Conservation (phyloP, 2,329 filamentous ascomycete genomes). For the Fusarium hostae region DNA sequence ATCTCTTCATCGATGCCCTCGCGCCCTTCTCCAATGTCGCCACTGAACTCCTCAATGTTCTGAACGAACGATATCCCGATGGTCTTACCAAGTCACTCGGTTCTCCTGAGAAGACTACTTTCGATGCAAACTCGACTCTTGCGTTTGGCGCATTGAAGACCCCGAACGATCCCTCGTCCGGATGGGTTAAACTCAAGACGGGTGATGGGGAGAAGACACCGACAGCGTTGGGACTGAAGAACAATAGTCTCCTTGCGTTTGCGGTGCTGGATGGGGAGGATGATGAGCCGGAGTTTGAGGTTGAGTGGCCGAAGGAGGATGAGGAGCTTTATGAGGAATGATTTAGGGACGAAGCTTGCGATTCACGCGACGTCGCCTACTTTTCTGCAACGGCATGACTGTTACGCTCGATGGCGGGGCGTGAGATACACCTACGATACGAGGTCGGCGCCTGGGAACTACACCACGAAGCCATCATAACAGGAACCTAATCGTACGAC, state of each 20-base stretch:
- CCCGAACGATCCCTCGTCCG: constrained; percentile 57
- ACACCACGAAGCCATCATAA: background rate
- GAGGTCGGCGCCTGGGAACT: background rate
- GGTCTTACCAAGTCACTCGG: constrained; percentile 58
- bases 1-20: constrained; percentile 71
- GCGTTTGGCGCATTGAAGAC: constrained; percentile 60
- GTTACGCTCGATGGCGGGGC: background rate
- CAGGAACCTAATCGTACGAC: background rate
- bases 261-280: constrained; percentile 54
- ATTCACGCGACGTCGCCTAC: too few relatives aligned
- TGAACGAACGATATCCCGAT: constrained; percentile 66
- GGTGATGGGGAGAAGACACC: constrained; percentile 53
- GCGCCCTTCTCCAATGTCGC: constrained; percentile 68
- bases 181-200: constrained; percentile 61
- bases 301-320: constrained; percentile 59
- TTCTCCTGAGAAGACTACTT: constrained; percentile 49
- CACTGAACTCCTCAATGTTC: constrained; percentile 65
- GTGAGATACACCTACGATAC: background rate
- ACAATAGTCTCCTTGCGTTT: constrained; percentile 63
- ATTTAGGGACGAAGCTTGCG: background rate
- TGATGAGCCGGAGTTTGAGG: constrained; percentile 56
- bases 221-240: constrained; percentile 55
- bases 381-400: background rate
- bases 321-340: constrained; percentile 49
- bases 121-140: constrained; percentile 57